A percentile compares a stretch with the other conserved stretches of the same genome.
Evolutionary conservation across 495 filamentous ascomycete genomes (phyloP).

Genomic region (Penicillium nucicola): DNA sequence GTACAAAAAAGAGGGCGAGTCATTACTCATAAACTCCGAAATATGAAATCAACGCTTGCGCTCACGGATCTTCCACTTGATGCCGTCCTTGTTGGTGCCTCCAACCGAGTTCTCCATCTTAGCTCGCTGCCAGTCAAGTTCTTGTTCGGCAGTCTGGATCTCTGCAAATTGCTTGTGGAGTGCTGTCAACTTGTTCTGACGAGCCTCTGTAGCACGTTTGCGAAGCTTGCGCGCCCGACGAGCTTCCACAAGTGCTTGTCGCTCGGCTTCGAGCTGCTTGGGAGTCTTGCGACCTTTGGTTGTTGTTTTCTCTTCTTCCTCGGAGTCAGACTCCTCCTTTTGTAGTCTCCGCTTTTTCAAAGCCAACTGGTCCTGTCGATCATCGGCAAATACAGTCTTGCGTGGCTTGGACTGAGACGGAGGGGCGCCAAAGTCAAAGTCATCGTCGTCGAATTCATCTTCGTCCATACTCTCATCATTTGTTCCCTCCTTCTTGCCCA

Average conservation of each 20-base stretch:
- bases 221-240: conserved; percentile 44
- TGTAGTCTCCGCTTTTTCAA: conserved; percentile 23
- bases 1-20: conserved; percentile 15
- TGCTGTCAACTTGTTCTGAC: conserved; percentile 55
- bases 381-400: conserved; percentile 59
- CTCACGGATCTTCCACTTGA: conserved; percentile 79
- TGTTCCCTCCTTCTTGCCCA: conserved; percentile 26
- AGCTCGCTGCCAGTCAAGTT: conserved; percentile 73
- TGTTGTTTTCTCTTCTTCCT: conserved; percentile 26
- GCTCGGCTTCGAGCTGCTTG: conserved; percentile 41
- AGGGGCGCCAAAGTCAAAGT: conserved; percentile 25
- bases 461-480: conserved; percentile 24
- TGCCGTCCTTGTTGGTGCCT: conserved; percentile 74
- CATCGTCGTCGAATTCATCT: conserved; percentile 23
- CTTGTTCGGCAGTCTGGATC: conserved; percentile 67
- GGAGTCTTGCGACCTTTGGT: conserved; percentile 28
- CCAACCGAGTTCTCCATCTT: conserved; percentile 79
- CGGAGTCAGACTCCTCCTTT: conserved; percentile 26
- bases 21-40: conserved; percentile 25
- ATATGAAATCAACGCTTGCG: conserved; percentile 60
- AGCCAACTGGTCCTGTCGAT: conserved; percentile 46
- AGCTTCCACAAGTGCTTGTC: conserved; percentile 38
- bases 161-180: conserved; percentile 68
- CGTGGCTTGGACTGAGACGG: conserved; percentile 25
- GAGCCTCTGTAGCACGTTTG: conserved; percentile 46